Evolutionary conservation across 169 alveolate genomes (phyloP), one percentile per base, ranked within the genome.

Genomic region (Plasmodium yoelii): DNA sequence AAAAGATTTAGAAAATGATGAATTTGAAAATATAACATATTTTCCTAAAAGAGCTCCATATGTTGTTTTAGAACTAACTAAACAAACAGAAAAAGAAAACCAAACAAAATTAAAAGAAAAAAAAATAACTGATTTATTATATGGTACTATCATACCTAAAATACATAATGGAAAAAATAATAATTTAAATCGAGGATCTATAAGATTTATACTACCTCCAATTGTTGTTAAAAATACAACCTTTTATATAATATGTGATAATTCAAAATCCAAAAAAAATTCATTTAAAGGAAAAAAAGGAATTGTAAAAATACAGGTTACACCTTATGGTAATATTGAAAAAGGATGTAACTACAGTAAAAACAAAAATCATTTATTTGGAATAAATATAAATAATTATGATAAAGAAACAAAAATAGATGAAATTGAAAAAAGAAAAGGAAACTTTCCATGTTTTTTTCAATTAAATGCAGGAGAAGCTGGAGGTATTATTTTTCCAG

Each of bases 401-500:
- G 49, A 24, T 7, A 39, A n/a, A 9, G 72, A 63, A 19, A 39
- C 22, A 22, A 9, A 56, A 18, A n/a, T 18, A 7, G 64, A 56
- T 4, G 19, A 65, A 34, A 42, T 1, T 65, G 8, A 19, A 65
- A 8, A 34, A 22, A 46, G 51, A 5, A 44, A 5, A 12, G 22
- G 15, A 8, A 18, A 34, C 46, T 0, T 51, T 3, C 80, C 90
- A 34, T 82, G 90, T 67, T 70, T 63, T 7, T 53, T 82, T 44
- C 72, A 82, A 19, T 18, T 82, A 82, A 67, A 55, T 61, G 61
- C 73, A 24, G 84, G 84, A 6, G 90, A 82, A 12, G 57, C 61
- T 13, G 90, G 90, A 53, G 90, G 90, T 2, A 82, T 82, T 9
- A 67, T 56, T 49, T 82, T 82, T 46, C 90, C 90, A 0, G 8